Base-by-base conservation (phyloP, 192 early-diverging fungal species). In the Backusella circina region DNA sequence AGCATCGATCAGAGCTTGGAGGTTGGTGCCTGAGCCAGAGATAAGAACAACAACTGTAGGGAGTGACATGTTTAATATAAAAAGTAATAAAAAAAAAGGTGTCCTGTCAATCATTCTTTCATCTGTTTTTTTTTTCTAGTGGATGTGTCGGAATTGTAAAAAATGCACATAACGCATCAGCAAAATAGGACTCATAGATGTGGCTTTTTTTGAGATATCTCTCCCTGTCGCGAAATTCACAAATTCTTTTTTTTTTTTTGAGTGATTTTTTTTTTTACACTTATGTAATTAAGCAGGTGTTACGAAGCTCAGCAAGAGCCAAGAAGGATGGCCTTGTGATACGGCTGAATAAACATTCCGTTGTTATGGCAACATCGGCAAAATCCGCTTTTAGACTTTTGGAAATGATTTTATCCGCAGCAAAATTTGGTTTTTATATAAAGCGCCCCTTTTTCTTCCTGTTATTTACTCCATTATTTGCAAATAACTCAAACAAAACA, bases 1-100 rank as follows among this genome's bases (percentile, higher is more conserved):
- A 2, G 95, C 92, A 77, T 99, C 94, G 66, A 99, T 97, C 23
- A 99, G 79, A 23, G 98, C 98, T 82, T 99, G 98, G 28, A 99
- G 89, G 85, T 99, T 99, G 41, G 95, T 88, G 23, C 98, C 98
- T 78, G 88, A 94, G 57, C 98, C 98, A 5, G 95, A 96, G 72
- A 99, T 95, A 61, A 97, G 90, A 57, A 99, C 96, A 50, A 98
- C 93, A 75, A 99, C 85, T 1, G 65, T 69, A 41, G 77, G 77
- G 31, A 78, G 39, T 13, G 54, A 61, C 54, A 61, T 61, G 0
- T 44, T 44, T 44, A 8, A 26, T 23, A 26, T 23, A 57, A 6
- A 54, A 8, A 57, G 51, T 26, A 57, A n/a, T n/a, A 18, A 51
- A 8, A 51, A 23, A 21, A 57, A 12, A 26, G 51, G 10, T 26